A percentile compares a stretch with the other conserved stretches of the same genome.
Evolutionary conservation across 1,284 basidiomycete genomes (phyloP).

Genomic region (Apiotrichum sp.): DNA sequence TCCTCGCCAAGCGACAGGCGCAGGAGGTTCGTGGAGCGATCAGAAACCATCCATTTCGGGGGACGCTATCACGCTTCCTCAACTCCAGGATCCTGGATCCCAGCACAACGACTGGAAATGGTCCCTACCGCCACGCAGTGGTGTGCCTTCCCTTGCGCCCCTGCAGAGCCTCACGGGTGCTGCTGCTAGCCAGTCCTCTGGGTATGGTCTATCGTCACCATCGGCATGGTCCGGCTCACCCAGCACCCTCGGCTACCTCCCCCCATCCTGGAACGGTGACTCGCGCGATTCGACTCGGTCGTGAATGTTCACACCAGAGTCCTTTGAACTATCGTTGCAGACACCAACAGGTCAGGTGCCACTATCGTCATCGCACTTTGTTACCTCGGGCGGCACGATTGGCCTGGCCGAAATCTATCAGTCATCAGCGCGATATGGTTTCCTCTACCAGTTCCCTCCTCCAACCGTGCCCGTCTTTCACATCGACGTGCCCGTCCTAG

Average conservation of each 20-base stretch:
- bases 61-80: constrained; percentile 8
- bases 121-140: constrained; percentile 1
- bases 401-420: neutral
- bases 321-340: constrained; percentile 7
- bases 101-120: constrained; percentile 8
- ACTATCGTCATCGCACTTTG: constrained; percentile 4
- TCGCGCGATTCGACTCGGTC: neutral
- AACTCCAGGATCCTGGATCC: constrained; percentile 9
- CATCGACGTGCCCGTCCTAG: constrained; percentile 14
- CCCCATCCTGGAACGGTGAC: constrained; percentile 3
- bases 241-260: neutral
- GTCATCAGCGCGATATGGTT: constrained; percentile 11
- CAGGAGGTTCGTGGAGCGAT: neutral
- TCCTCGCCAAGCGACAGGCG: neutral
- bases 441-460: constrained; percentile 7
- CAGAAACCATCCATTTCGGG: neutral
- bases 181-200: constrained; percentile 1
- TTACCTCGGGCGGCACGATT: neutral
- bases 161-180: constrained; percentile 11
- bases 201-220: neutral
- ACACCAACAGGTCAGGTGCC: neutral
- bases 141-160: constrained; percentile 1
- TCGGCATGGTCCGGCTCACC: constrained; percentile 1
- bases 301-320: constrained; percentile 5
- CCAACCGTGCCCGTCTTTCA: constrained; percentile 12